Evolutionary conservation across 2,329 filamentous ascomycete genomes (phyloP), one percentile per base, ranked within the genome.

Genomic region (Neonectria coccinea): DNA sequence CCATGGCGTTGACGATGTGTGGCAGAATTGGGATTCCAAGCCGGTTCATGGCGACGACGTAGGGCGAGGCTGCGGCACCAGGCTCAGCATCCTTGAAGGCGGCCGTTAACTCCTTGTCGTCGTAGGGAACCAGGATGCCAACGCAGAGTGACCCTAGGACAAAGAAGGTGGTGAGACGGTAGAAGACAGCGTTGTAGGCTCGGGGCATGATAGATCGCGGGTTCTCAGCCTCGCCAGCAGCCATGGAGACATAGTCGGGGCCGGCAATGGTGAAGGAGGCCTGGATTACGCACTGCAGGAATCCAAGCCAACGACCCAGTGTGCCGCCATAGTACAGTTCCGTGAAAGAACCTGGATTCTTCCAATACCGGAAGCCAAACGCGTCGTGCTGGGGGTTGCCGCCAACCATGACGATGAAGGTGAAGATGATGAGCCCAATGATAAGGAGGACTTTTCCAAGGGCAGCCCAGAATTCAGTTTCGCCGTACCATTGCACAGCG

Each of bases 331-430:
- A 86, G 74, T 91, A 89, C 52, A 90, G 84, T 66, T 89, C 85
- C 3, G 86, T 85, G 75, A 95, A 94, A 0, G 92, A 83, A 1
- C 92, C 92, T 0, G 92, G 92, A 0, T 86, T 80, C 4, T 84
- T 81, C 88, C 88, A 91, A 76, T 86, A 88, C 0, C 77, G 85
- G 75, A 95, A 95, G 1, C 92, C 92, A 67, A 92, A 92, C 0
- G 86, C 82, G 69, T 94, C 91, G 41, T 86, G 82, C 1, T 88
- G 76, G 0, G 93, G 93, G 70, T 95, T 96, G 3, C 91, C 93
- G 8, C 93, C 93, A 1, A 96, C 80, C 90, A 96, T 95, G 68
- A 89, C 88, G 68, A 97, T 85, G 73, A 97, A 93, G 2, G 93
- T 95, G 80, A 92, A 94, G 67, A 88, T 72, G 69, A 94, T 85